Evolutionary conservation across 1,284 basidiomycete species (phyloP).

Genomic region (Porogramme epimiltina): DNA sequence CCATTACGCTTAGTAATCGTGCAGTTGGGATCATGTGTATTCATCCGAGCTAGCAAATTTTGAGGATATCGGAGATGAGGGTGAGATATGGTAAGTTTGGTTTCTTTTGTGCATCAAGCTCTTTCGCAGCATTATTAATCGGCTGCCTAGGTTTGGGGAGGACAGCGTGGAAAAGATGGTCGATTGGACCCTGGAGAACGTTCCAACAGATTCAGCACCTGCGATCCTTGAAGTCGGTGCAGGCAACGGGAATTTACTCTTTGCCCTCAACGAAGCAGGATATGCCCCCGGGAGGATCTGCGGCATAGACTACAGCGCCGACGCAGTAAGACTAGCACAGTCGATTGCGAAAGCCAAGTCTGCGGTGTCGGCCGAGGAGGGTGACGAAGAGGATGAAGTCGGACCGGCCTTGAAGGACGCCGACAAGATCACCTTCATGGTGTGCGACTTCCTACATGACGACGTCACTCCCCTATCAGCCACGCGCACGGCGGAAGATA

Average conservation of each 20-base stretch:
- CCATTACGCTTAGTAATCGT: not conserved
- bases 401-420: slow-evolving; percentile 2
- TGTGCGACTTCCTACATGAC: slow-evolving; percentile 62
- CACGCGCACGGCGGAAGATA: slow-evolving; percentile 7
- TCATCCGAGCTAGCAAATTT: slow-evolving; percentile 76
- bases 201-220: slow-evolving; percentile 48
- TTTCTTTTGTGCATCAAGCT: not conserved
- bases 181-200: slow-evolving; percentile 57
- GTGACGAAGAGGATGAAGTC: slow-evolving; percentile 4
- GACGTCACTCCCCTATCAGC: slow-evolving; percentile 35
- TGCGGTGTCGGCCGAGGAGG: slow-evolving; percentile 1
- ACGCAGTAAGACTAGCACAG: slow-evolving; percentile 64
- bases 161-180: slow-evolving; percentile 85
- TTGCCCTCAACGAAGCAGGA: slow-evolving; percentile 70
- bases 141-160: slow-evolving; percentile 72
- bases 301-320: slow-evolving; percentile 85
- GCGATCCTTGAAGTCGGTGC: slow-evolving; percentile 76
- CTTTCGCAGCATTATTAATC: not conserved
- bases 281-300: slow-evolving; percentile 56
- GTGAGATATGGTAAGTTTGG: slow-evolving; percentile 80
- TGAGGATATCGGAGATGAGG: slow-evolving; percentile 83
- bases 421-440: slow-evolving; percentile 49
- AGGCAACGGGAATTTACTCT: slow-evolving; percentile 85
- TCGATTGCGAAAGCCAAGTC: slow-evolving; percentile 51
- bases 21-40: slow-evolving; percentile 79